Conservation (phyloP, 805 yeast genomes). For the Blastobotrys americana region DNA sequence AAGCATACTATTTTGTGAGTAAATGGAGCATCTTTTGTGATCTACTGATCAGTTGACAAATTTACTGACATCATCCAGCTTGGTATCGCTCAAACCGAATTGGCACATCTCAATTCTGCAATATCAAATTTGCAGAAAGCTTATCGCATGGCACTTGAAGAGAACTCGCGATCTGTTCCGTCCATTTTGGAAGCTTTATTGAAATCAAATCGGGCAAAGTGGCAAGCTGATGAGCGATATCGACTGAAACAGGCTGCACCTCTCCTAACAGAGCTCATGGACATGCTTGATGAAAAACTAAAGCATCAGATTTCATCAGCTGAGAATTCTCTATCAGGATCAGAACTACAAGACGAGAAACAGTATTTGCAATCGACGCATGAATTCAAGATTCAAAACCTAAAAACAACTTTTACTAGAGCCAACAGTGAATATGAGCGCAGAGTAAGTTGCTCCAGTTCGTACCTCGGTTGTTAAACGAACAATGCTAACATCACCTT, state of each 20-base stretch:
- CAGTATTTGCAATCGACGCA: slow-evolving; percentile 17
- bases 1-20: slow-evolving; percentile 22
- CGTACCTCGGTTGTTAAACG: background rate
- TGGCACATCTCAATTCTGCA: slow-evolving; percentile 26
- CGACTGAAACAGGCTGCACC: slow-evolving; percentile 19
- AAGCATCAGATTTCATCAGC: slow-evolving; percentile 12
- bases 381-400: slow-evolving; percentile 15
- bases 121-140: slow-evolving; percentile 23
- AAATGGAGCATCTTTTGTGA: slow-evolving; percentile 1
- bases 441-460: background rate
- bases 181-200: slow-evolving; percentile 22
- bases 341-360: slow-evolving; percentile 20
- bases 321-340: slow-evolving; percentile 6
- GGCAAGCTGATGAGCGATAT: slow-evolving; percentile 24
- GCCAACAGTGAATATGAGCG: slow-evolving; percentile 17
- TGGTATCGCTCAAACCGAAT: slow-evolving; percentile 24
- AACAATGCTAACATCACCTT: background rate
- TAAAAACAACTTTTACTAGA: slow-evolving; percentile 20
- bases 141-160: slow-evolving; percentile 23
- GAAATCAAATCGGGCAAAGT: slow-evolving; percentile 20
- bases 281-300: slow-evolving; percentile 15
- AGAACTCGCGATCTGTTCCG: slow-evolving; percentile 25
- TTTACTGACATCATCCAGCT: slow-evolving; percentile 9
- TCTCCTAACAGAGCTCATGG: slow-evolving; percentile 22
- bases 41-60: background rate